Percentiles rank a stretch among this genome's conserved stretches.
Evolutionary conservation across 2,329 filamentous ascomycete species (phyloP).

Genomic region (Sarocladium brachiariae): DNA sequence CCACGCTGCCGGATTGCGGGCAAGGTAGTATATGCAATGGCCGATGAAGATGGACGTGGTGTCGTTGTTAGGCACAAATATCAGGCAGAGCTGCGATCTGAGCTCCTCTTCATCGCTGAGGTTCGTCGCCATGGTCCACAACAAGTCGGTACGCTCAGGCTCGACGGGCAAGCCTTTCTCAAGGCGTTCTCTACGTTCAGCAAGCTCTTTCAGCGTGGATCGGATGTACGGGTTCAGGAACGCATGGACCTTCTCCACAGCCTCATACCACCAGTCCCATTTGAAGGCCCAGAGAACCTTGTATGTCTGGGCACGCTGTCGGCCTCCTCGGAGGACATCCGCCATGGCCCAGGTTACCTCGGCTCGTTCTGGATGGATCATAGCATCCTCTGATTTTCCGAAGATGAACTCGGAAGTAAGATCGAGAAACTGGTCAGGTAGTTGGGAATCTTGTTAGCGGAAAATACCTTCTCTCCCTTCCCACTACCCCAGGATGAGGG

Average conservation of each 20-base stretch:
- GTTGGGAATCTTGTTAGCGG: neutral
- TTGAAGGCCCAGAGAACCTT: constrained; percentile 16
- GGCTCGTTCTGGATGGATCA: constrained; percentile 13
- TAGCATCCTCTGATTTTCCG: constrained; percentile 13
- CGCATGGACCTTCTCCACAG: constrained; percentile 13
- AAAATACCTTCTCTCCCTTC: no score
- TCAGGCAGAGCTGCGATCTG: constrained; percentile 14
- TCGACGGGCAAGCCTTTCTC: constrained; percentile 13
- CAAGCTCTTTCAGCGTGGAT: constrained; percentile 13
- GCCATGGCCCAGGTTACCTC: constrained; percentile 15
- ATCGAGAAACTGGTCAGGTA: constrained; percentile 14
- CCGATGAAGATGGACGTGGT: constrained; percentile 15
- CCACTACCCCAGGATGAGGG: no score
- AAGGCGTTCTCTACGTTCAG: constrained; percentile 13
- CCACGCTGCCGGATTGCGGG: constrained; percentile 13
- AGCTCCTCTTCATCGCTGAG: constrained; percentile 9
- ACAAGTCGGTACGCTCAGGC: constrained; percentile 12
- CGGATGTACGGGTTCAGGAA: constrained; percentile 15
- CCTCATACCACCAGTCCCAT: constrained; percentile 16
- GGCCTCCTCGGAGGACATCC: constrained; percentile 14
- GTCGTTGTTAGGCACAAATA: constrained; percentile 15
- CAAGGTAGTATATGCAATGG: constrained; percentile 13
- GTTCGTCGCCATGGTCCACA: constrained; percentile 15
- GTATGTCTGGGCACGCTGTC: constrained; percentile 13
- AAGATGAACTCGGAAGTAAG: constrained; percentile 15